Evolutionary conservation across 805 yeast genomes (phyloP).

Genomic region (Kluyveromyces siamensis): DNA sequence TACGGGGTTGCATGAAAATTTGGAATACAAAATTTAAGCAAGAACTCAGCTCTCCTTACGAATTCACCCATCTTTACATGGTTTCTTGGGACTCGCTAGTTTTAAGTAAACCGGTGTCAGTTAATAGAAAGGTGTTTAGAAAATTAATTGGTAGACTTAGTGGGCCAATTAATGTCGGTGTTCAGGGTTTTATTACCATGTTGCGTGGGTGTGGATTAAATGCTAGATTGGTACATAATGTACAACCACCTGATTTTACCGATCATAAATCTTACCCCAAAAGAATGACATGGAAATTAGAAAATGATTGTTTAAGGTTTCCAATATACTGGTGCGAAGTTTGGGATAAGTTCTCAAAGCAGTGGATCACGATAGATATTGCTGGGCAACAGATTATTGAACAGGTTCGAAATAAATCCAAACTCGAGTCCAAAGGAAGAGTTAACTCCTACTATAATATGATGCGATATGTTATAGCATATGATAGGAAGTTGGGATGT

Average conservation of each 20-base stretch:
- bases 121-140: conserved; percentile 35
- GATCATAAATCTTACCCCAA: conserved; percentile 13
- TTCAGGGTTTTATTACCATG: conserved; percentile 79
- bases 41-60: not conserved
- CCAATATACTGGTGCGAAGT: conserved; percentile 94
- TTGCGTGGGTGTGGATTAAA: conserved; percentile 62
- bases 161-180: conserved; percentile 73
- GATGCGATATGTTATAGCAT: conserved; percentile 70
- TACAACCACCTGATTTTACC: conserved; percentile 87
- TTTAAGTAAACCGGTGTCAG: conserved; percentile 12
- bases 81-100: conserved; percentile 40
- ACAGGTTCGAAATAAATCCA: conserved; percentile 44
- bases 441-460: conserved; percentile 33
- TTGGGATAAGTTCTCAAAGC: conserved; percentile 65
- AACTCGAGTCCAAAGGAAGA: conserved; percentile 54
- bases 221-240: conserved; percentile 68
- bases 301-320: conserved; percentile 24
- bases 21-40: conserved; percentile 50
- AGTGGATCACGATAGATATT: conserved; percentile 87
- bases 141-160: conserved; percentile 34
- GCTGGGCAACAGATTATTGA: conserved; percentile 56
- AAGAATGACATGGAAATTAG: not conserved
- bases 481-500: conserved; percentile 52
- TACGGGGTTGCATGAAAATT: conserved; percentile 53
- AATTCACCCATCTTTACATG: conserved; percentile 31